These are phyloP conservation scores for Miamiensis avidus DNA, from an alignment of 169 alveolate species.

Conservation along the genomic window DNA sequence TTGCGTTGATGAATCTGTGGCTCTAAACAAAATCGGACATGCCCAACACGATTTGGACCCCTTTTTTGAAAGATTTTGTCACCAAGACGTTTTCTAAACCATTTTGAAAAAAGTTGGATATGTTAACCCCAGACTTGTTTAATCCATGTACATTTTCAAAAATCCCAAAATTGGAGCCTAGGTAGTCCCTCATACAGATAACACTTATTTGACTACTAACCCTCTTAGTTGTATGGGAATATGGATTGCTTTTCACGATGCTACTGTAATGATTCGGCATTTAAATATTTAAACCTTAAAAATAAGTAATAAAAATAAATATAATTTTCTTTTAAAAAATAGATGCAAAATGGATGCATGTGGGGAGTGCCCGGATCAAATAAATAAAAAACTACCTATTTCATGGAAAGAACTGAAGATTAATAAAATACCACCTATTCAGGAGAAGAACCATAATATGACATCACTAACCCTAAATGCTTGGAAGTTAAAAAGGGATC, in stretches of 20 bases:
- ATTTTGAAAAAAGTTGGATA: slow-evolving; percentile 48
- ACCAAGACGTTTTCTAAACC: slow-evolving; percentile 41
- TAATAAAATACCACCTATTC: slow-evolving; percentile 21
- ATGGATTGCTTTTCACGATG: slow-evolving; percentile 82
- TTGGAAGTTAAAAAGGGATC: slow-evolving; percentile 62
- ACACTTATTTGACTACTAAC: slow-evolving; percentile 58
- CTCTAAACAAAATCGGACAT: slow-evolving; percentile 77
- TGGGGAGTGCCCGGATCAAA: slow-evolving; percentile 75
- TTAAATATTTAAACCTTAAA: background rate
- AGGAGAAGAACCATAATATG: slow-evolving; percentile 35
- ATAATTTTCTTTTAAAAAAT: background rate
- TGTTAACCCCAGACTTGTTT: slow-evolving; percentile 48
- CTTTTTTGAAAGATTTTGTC: slow-evolving; percentile 54
- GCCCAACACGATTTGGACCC: slow-evolving; percentile 79
- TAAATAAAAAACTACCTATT: slow-evolving; percentile 41
- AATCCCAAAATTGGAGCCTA: slow-evolving; percentile 71
- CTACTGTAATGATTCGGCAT: slow-evolving; percentile 10
- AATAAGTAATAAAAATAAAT: no score
- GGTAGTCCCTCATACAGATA: slow-evolving; percentile 74
- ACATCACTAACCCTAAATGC: slow-evolving; percentile 45
- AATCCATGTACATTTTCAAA: slow-evolving; percentile 76
- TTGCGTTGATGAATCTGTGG: slow-evolving; percentile 27
- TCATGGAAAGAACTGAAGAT: slow-evolving; percentile 42
- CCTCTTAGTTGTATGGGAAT: slow-evolving; percentile 71
- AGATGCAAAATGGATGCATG: slow-evolving; percentile 63